A percentile compares a stretch with the other conserved stretches of the same genome.
Conservation (phyloP, 2,329 filamentous ascomycete genomes). For the Pyrenochaeta sp. region DNA sequence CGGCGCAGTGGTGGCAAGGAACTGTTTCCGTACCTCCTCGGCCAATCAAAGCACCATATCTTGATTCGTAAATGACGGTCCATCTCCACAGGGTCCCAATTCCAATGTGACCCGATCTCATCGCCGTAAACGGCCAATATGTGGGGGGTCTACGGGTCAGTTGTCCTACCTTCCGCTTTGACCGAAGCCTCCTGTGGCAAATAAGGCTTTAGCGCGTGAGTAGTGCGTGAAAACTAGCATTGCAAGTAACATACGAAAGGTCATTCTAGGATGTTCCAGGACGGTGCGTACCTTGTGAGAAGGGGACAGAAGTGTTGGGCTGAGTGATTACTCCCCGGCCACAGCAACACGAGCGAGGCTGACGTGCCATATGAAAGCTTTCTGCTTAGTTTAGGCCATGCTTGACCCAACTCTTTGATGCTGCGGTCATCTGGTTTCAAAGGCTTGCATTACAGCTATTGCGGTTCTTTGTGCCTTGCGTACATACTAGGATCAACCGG, state of each 20-base stretch:
- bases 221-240: background rate
- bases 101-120: background rate
- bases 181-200: slow-evolving; percentile 1
- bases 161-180: slow-evolving; percentile 2
- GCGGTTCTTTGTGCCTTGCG: slow-evolving; percentile 7
- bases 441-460: slow-evolving; percentile 8
- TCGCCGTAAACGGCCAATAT: background rate
- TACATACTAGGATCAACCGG: background rate
- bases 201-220: background rate
- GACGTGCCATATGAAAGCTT: too few relatives aligned
- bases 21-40: too few relatives aligned
- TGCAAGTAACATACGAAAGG: slow-evolving; percentile 6
- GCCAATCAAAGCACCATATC: background rate
- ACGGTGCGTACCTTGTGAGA: slow-evolving; percentile 9
- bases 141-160: slow-evolving; percentile 1
- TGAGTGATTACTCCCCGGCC: background rate
- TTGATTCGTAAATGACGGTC: slow-evolving; percentile 3
- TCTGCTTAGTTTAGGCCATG: slow-evolving; percentile 16
- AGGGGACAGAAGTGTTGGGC: slow-evolving; percentile 17
- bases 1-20: too few relatives aligned
- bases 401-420: slow-evolving; percentile 23
- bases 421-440: slow-evolving; percentile 23
- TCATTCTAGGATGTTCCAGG: slow-evolving; percentile 7
- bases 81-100: slow-evolving; percentile 4
- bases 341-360: background rate